phyloP scores from a whole-genome alignment of 108 stramenopile genomes.

The Stephanodiscus minutulus region DNA sequence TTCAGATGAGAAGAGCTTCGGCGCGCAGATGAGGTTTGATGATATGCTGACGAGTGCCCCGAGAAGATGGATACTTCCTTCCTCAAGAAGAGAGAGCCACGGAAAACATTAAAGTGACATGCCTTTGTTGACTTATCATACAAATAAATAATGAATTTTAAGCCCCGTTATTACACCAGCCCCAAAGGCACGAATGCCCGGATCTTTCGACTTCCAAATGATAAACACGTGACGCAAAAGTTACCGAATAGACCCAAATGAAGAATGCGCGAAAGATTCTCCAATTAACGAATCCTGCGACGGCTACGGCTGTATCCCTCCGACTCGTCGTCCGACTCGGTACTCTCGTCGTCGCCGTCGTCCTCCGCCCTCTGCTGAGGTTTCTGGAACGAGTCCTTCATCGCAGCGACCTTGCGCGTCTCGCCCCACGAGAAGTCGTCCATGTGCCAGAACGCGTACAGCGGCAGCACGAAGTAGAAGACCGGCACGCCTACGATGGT shows the following conservation, averaged over 20 bases:
- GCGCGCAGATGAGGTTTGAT: too few species aligned
- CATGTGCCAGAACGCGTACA: conserved; percentile 67
- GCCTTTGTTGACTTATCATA: too few species aligned
- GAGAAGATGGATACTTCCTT: too few species aligned
- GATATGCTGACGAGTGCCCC: too few species aligned
- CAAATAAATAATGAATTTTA: background rate
- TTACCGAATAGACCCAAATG: too few species aligned
- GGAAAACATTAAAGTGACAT: too few species aligned
- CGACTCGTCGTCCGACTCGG: conserved; percentile 5
- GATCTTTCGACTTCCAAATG: background rate
- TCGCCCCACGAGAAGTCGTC: conserved; percentile 74
- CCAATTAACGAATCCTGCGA: background rate
- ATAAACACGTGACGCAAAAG: background rate
- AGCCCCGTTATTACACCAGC: background rate
- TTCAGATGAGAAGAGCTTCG: too few species aligned
- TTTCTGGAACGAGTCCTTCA: conserved; percentile 29
- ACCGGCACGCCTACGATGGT: conserved; percentile 54
- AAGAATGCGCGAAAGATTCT: background rate
- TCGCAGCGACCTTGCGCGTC: conserved; percentile 59
- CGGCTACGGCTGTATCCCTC: conserved; percentile 11
- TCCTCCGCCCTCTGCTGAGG: conserved; percentile 10
- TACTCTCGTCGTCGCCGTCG: background rate
- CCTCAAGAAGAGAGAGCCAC: too few species aligned
- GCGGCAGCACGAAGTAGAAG: conserved; percentile 62
- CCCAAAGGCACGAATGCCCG: background rate